Evolutionary conservation across 768 basidiomycete species (phyloP).

Genomic region (Suillus variegatus): DNA sequence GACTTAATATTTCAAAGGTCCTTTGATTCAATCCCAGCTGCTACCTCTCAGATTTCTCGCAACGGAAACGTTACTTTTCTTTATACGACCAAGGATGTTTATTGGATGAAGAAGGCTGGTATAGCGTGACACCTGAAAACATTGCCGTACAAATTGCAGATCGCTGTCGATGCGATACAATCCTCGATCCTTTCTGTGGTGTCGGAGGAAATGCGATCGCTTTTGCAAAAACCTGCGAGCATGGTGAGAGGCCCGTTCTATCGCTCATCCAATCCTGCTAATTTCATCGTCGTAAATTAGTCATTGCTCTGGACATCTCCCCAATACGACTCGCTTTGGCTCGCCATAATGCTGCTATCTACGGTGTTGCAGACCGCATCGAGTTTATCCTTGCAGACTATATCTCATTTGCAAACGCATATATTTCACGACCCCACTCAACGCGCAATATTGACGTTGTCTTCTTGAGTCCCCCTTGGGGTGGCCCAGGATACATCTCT

Average conservation of each 20-base stretch:
- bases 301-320: constrained; percentile 91
- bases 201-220: constrained; percentile 98
- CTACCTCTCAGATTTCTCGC: constrained; percentile 72
- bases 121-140: constrained; percentile 90
- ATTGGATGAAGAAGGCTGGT: constrained; percentile 97
- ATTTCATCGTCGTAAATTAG: constrained; percentile 41
- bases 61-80: constrained; percentile 81
- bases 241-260: constrained; percentile 55
- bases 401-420: constrained; percentile 69
- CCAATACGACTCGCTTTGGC: constrained; percentile 86
- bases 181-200: constrained; percentile 95
- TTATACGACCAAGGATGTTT: constrained; percentile 80
- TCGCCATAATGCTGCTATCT: constrained; percentile 89
- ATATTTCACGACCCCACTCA: constrained; percentile 31
- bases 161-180: constrained; percentile 79
- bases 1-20: neutral
- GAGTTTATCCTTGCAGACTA: constrained; percentile 93
- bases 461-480: constrained; percentile 96
- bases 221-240: constrained; percentile 93
- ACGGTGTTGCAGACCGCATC: constrained; percentile 93
- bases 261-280: neutral
- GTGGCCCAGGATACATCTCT: constrained; percentile 74
- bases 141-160: constrained; percentile 95
- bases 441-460: constrained; percentile 78
- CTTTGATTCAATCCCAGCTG: constrained; percentile 1